phyloP scores from a whole-genome alignment of 2,329 filamentous ascomycete genomes.

The Calonectria crousiana region DNA sequence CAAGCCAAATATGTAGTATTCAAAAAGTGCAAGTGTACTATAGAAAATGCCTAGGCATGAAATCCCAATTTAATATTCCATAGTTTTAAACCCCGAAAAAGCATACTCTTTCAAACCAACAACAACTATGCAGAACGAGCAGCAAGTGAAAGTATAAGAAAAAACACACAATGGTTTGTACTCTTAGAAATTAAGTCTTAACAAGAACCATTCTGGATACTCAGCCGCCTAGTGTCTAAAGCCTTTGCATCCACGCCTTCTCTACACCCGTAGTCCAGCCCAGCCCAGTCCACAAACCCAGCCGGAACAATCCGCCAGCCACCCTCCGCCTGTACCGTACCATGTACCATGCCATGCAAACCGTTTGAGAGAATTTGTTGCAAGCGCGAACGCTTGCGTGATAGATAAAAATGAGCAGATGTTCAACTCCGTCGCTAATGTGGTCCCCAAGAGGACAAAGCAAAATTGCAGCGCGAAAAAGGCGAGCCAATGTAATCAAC shows the following conservation, averaged over 20 bases:
- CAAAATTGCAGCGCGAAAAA: constrained; percentile 22
- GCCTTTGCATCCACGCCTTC: neutral
- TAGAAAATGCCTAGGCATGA: neutral
- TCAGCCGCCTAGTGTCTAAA: constrained; percentile 6
- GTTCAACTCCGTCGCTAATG: constrained; percentile 57
- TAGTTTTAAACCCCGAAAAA: neutral
- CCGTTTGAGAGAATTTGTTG: constrained; percentile 10
- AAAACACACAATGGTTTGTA: constrained; percentile 3
- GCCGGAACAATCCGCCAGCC: neutral
- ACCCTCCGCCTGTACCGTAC: neutral
- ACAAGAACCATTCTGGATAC: constrained; percentile 23
- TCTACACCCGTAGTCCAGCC: neutral
- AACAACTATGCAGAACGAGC: neutral
- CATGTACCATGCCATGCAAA: constrained; percentile 17
- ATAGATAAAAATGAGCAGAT: constrained; percentile 17
- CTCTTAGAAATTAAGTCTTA: constrained; percentile 24
- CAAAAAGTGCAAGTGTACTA: neutral
- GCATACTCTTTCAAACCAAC: neutral
- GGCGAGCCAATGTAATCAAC: constrained; percentile 23
- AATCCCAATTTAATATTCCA: constrained; percentile 2
- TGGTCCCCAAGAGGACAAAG: constrained; percentile 28
- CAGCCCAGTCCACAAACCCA: constrained; percentile 2
- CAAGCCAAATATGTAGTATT: neutral
- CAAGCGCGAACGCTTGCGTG: neutral
- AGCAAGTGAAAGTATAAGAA: neutral